These are phyloP conservation scores for Prunus yedoensis DNA, from an alignment of 331 rosid species.

Conservation along the genomic window DNA sequence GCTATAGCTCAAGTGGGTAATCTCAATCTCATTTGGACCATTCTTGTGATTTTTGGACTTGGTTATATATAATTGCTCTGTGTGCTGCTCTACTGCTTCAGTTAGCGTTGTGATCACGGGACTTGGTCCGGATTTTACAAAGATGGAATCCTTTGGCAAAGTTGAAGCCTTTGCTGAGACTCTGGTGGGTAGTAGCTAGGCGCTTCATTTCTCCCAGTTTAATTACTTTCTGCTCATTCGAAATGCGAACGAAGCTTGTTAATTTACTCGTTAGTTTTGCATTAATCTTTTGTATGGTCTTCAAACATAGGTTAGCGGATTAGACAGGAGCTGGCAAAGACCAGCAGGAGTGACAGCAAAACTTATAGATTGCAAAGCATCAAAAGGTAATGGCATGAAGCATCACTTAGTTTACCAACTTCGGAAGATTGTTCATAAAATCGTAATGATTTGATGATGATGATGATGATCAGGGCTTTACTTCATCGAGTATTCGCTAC, in stretches of 20 bases:
- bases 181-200: conserved; percentile 39
- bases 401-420: neutral
- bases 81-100: conserved; percentile 23
- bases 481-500: conserved; percentile 76
- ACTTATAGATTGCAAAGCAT: conserved; percentile 60
- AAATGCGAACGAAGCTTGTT: too few relatives aligned
- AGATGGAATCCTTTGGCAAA: conserved; percentile 93
- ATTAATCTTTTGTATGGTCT: conserved; percentile 15
- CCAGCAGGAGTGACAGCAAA: conserved; percentile 90
- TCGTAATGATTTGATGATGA: neutral
- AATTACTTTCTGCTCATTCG: neutral
- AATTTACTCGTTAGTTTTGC: neutral
- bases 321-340: conserved; percentile 94
- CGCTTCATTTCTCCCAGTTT: neutral
- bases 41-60: too few relatives aligned
- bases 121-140: conserved; percentile 85
- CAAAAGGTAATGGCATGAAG: conserved; percentile 47
- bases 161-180: conserved; percentile 95
- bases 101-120: conserved; percentile 85
- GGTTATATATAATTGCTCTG: neutral
- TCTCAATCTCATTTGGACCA: neutral
- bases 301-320: conserved; percentile 57
- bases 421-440: neutral
- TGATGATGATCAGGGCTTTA: conserved; percentile 54
- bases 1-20: conserved; percentile 72